Conservation (phyloP, 2,329 filamentous ascomycete genomes). For the Onygenales sp. region DNA sequence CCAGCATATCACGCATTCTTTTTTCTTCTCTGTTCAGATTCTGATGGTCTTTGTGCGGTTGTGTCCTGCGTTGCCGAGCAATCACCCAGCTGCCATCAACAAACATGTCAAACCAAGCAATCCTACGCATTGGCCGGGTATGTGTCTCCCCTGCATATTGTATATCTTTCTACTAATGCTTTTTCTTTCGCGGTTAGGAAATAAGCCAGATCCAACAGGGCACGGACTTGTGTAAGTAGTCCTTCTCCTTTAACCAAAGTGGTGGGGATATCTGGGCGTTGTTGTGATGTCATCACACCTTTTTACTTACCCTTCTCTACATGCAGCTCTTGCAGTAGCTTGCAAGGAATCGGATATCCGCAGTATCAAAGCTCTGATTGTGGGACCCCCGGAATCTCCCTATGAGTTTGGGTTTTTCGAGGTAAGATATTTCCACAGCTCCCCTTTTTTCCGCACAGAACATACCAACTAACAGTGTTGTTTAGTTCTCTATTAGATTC, state of each 20-base stretch:
- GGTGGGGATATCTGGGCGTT: neutral
- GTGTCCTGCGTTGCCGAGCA: neutral
- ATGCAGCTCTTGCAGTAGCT: constrained; percentile 69
- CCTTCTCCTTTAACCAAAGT: constrained; percentile 1
- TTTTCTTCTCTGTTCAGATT: neutral
- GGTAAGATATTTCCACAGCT: constrained; percentile 27
- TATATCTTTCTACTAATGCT: constrained; percentile 8
- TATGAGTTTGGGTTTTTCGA: constrained; percentile 98
- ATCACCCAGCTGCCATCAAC: neutral
- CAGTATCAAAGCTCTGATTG: constrained; percentile 75
- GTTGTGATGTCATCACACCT: neutral
- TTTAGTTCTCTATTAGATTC: constrained; percentile 67
- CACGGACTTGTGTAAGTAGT: constrained; percentile 65
- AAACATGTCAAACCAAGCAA: constrained; percentile 70
- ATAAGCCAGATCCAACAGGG: constrained; percentile 75
- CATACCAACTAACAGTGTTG: constrained; percentile 1
- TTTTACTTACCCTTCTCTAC: constrained; percentile 11
- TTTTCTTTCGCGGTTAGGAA: constrained; percentile 48
- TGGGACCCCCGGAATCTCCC: constrained; percentile 86
- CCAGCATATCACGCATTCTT: too few relatives aligned
- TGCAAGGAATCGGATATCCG: constrained; percentile 83
- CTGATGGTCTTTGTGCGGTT: too few relatives aligned
- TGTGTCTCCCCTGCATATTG: constrained; percentile 16
- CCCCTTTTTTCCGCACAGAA: neutral
- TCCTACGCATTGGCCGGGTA: constrained; percentile 80